These are phyloP conservation scores for Solanum hybrid DNA, from an alignment of 305 asterid species.

Conservation along the genomic window DNA sequence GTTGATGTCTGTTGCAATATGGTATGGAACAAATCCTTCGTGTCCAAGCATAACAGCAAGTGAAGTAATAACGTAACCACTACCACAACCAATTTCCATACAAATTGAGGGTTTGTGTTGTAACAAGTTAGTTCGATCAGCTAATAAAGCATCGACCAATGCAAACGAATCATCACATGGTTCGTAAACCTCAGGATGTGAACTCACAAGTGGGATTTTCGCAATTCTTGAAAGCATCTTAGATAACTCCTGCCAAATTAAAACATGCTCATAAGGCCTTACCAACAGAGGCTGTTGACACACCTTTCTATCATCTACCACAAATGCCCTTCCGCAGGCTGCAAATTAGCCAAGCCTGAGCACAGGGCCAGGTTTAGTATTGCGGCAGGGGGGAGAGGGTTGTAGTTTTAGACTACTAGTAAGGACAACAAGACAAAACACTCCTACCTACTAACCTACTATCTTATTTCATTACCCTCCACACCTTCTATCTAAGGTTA, in stretches of 20 bases:
- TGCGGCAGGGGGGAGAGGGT: neutral
- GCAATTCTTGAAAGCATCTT: conserved; percentile 51
- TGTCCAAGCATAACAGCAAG: conserved; percentile 54
- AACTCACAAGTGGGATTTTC: conserved; percentile 52
- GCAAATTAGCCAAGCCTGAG: neutral
- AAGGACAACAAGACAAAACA: neutral
- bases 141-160: conserved; percentile 66
- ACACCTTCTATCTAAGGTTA: neutral
- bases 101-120: conserved; percentile 54
- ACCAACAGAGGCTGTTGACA: neutral
- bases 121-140: conserved; percentile 52
- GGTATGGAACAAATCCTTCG: conserved; percentile 16
- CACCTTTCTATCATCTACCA: neutral
- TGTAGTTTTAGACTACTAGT: neutral
- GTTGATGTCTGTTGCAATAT: conserved; percentile 55
- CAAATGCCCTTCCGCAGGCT: neutral
- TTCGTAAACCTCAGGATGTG: conserved; percentile 82
- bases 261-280: neutral
- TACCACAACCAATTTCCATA: conserved; percentile 79
- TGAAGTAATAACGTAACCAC: conserved; percentile 78
- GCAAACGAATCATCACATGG: conserved; percentile 90
- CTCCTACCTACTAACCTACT: neutral
- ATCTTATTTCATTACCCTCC: neutral
- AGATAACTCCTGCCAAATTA: neutral
- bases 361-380: neutral